Evolutionary conservation across 441 rosid genomes (phyloP), one percentile per base, ranked within the genome.

Genomic region (Erysimum cheiri): DNA sequence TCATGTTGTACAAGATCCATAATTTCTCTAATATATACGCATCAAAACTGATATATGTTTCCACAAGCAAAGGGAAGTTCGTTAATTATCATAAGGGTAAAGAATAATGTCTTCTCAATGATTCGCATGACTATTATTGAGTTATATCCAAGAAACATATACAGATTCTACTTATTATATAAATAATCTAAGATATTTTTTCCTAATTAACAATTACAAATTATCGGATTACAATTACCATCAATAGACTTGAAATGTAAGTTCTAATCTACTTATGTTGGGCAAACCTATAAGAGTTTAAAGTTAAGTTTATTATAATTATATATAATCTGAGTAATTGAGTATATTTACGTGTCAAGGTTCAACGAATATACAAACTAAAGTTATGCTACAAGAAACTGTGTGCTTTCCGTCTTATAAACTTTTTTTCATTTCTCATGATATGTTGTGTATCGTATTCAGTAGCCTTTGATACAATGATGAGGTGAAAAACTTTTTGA

Each of bases 61-160:
- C 59, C 39, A 60, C 73, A 67, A 68, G 73, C 73, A 74, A 68
- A 68, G 69, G 33, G 36, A 53, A 60, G 29, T 74, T 74, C 78
- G 41, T 68, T 74, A 63, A 69, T 56, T 69, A 63, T 4, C 5
- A 56, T 5, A 49, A 60, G 74, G 54, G 74, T 74, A 74, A 74
- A 55, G 78, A 69, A 67, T 74, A 74, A 63, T 47, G 19, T 26
- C 17, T 12, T 60, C 56, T 60, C 11, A 35, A 35, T 60, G 56
- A 50, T 44, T 59, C 56, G 54, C 28, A 47, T 49, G 52, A 8
- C 28, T 32, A 28, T 36, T 48, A 8, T 44, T 55, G 49, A 33
- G 44, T 71, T 15, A 54, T 14, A 63, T 35, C 24, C 56, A 64
- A 17, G 14, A 47, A 37, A 37, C 5, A 17, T 48, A 56, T 40